Percentiles rank a stretch among this genome's conserved stretches.
Conservation (phyloP, 495 filamentous ascomycete species). For the Lepidopterella palustris region DNA sequence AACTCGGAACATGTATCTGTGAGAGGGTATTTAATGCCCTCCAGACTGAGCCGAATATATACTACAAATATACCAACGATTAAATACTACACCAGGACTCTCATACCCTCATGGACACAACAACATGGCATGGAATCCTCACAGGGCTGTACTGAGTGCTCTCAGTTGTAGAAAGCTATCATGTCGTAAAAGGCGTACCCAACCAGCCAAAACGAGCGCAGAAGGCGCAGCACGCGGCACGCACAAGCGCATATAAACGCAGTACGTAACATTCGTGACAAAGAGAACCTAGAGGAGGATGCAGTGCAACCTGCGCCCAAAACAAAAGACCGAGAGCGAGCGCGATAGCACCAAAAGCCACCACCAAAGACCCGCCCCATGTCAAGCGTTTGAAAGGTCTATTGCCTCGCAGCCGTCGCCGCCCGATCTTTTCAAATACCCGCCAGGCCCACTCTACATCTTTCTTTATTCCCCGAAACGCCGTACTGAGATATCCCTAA, state of each 20-base stretch:
- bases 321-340: not conserved
- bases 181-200: conserved; percentile 14
- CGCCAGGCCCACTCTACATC: conserved; percentile 13
- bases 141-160: conserved; percentile 9
- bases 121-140: conserved; percentile 18
- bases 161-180: conserved; percentile 5
- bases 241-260: conserved; percentile 3
- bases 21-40: too few relatives aligned
- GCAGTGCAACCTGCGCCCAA: not conserved
- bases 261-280: conserved; percentile 12
- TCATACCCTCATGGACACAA: conserved; percentile 12
- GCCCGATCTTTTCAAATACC: conserved; percentile 17
- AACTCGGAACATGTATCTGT: too few relatives aligned
- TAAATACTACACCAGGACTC: too few relatives aligned
- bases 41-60: not conserved
- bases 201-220: not conserved
- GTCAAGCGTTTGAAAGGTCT: not conserved
- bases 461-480: conserved; percentile 16
- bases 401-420: conserved; percentile 6
- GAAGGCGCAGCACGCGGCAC: conserved; percentile 17
- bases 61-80: not conserved
- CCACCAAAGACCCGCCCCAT: not conserved
- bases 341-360: not conserved
- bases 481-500: conserved; percentile 19
- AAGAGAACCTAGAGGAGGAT: not conserved